Base-by-base conservation (phyloP, 805 yeast genomes). In the Candida alai region DNA sequence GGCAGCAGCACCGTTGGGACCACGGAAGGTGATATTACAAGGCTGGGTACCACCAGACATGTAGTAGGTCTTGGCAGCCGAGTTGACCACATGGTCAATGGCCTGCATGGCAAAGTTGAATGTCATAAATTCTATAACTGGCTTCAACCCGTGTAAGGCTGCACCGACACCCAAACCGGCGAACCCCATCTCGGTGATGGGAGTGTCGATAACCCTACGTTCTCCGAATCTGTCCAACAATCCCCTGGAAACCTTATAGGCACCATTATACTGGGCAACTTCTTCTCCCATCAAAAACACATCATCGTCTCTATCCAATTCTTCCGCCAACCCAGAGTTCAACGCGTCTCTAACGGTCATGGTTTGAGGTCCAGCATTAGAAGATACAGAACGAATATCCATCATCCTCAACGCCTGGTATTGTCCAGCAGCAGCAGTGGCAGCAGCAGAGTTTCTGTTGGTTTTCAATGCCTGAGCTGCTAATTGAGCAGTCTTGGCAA, bases 71-170 rank as follows among this genome's bases (percentile, higher is more conserved):
- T 90, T 93, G 44, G 97, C 99, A 35, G 97, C 97, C 38, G 97
- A 89, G 77, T 93, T 93, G 68, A 93, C 77, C 65, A 93, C 93
- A 52, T 93, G 97, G 67, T 93, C 99, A 60, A 93, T 93, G 48
- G 98, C 84, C 73, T 93, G 99, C 98, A 93, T 90, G 56, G 99
- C 97, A 62, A 93, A 93, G 78, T 93, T 93, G 73, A 90, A 88
- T 16, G 97, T 90, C 99, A 93, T 93, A 69, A 93, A 93, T 71
- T 93, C 99, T 60, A 93, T 87, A 51, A 93, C 79, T 49, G 99
- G 99, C 68, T 86, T 87, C 60, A 93, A 78, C 32, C 97, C 97
- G 37, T 90, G 87, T 57, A 89, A 77, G n/a, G 96, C 93, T 26
- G 96, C 88, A 64, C 97, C 97, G 29, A 86, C 94, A 52, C 95